These are phyloP conservation scores for Aspergillus versicolor DNA, from an alignment of 2,329 filamentous ascomycete genomes.

Conservation along the genomic window DNA sequence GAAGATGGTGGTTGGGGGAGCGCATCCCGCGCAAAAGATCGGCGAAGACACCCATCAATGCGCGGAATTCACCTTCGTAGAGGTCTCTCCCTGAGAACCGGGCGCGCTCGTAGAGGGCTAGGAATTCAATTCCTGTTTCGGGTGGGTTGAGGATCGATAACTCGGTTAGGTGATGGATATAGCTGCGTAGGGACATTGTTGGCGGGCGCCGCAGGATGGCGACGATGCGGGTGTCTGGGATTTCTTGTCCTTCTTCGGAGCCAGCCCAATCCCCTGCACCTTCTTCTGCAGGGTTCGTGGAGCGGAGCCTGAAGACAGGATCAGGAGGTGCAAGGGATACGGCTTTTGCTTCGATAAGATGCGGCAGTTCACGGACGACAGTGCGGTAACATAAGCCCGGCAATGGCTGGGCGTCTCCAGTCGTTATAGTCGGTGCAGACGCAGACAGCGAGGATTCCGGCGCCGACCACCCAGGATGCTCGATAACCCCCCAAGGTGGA, in stretches of 20 bases:
- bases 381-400: constrained; percentile 79
- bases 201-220: constrained; percentile 68
- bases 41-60: constrained; percentile 81
- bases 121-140: constrained; percentile 59
- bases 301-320: constrained; percentile 40
- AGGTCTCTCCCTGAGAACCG: constrained; percentile 75
- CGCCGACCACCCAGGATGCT: constrained; percentile 85
- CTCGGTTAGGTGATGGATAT: constrained; percentile 68
- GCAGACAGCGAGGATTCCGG: constrained; percentile 64
- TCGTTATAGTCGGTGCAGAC: background rate
- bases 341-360: constrained; percentile 88
- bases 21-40: constrained; percentile 75
- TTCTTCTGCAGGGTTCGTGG: constrained; percentile 23
- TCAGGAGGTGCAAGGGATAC: constrained; percentile 74
- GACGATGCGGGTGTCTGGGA: constrained; percentile 67
- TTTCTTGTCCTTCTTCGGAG: background rate
- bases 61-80: constrained; percentile 68
- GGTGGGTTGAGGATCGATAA: constrained; percentile 62
- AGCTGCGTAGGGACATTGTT: constrained; percentile 74
- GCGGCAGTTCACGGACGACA: constrained; percentile 79
- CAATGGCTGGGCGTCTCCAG: constrained; percentile 37
- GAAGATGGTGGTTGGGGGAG: constrained; percentile 54
- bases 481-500: constrained; percentile 76
- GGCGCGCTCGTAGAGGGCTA: constrained; percentile 76
- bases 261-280: background rate